Percentiles rank a stretch among this genome's conserved stretches.
These are phyloP conservation scores for Cyanidioschyzon merolae DNA, from an alignment of 23 red algal genomes.

Conservation along the genomic window DNA sequence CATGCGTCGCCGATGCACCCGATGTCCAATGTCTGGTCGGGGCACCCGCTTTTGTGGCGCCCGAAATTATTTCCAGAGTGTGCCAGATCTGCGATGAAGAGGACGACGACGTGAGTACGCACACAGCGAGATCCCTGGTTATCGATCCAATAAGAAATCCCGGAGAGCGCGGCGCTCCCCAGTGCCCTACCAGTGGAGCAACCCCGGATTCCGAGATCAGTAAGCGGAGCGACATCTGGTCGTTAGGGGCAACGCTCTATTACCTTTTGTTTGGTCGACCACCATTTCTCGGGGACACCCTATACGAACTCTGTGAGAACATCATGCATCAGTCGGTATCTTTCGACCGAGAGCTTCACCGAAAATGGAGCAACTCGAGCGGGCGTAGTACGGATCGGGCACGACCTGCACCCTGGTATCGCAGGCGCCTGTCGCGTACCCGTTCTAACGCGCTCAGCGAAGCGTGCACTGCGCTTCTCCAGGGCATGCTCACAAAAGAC, in stretches of 20 bases:
- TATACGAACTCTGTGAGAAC: not conserved
- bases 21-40: conserved; percentile 25
- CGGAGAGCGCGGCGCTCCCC: not conserved
- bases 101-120: not conserved
- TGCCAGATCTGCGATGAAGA: not conserved
- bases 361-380: not conserved
- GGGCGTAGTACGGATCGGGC: not conserved
- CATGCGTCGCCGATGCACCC: not conserved
- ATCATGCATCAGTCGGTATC: not conserved
- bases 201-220: not conserved
- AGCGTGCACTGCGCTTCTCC: not conserved
- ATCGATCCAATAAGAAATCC: not conserved
- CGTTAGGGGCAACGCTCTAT: conserved; percentile 78
- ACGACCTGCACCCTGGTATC: not conserved
- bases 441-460: not conserved
- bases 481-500: not conserved
- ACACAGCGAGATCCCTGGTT: not conserved
- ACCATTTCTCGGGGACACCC: conserved; percentile 66
- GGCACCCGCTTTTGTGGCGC: conserved; percentile 77
- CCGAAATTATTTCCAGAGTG: conserved; percentile 54
- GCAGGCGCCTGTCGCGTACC: not conserved
- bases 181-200: not conserved
- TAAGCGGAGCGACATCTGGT: conserved; percentile 59
- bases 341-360: not conserved
- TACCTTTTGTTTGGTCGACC: conserved; percentile 82